Conservation (phyloP, 768 basidiomycete genomes). For the Tylopilus intermedius region DNA sequence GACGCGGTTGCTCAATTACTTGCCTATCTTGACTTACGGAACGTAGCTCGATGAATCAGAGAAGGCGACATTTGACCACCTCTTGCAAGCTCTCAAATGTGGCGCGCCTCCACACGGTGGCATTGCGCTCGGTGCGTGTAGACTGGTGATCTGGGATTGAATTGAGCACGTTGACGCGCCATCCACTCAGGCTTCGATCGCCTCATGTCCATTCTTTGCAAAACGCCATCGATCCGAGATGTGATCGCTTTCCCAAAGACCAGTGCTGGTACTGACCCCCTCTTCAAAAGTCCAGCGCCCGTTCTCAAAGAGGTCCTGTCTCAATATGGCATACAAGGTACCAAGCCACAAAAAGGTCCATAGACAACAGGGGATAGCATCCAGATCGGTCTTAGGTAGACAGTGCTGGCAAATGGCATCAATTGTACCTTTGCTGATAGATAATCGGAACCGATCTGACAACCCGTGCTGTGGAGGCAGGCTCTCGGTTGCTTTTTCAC, state of each 20-base stretch:
- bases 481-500: not conserved
- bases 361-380: not conserved
- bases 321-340: conserved; percentile 58
- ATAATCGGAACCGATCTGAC: conserved; percentile 1
- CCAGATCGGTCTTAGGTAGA: not conserved
- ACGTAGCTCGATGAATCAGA: conserved; percentile 68
- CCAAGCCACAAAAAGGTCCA: conserved; percentile 5
- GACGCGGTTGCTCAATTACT: conserved; percentile 14
- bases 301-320: conserved; percentile 47
- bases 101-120: conserved; percentile 97
- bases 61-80: conserved; percentile 71
- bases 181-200: conserved; percentile 76
- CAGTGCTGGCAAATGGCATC: not conserved
- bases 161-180: conserved; percentile 3
- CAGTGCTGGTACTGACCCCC: conserved; percentile 72
- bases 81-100: conserved; percentile 79
- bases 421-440: not conserved
- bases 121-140: conserved; percentile 73
- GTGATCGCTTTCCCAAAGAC: conserved; percentile 98
- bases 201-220: conserved; percentile 85
- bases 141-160: conserved; percentile 5
- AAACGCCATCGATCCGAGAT: conserved; percentile 82
- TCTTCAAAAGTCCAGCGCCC: conserved; percentile 83
- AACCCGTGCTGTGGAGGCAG: not conserved
- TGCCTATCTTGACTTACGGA: conserved; percentile 10